Conservation (phyloP, 495 filamentous ascomycete species). For the Aspergillus hancockii region DNA sequence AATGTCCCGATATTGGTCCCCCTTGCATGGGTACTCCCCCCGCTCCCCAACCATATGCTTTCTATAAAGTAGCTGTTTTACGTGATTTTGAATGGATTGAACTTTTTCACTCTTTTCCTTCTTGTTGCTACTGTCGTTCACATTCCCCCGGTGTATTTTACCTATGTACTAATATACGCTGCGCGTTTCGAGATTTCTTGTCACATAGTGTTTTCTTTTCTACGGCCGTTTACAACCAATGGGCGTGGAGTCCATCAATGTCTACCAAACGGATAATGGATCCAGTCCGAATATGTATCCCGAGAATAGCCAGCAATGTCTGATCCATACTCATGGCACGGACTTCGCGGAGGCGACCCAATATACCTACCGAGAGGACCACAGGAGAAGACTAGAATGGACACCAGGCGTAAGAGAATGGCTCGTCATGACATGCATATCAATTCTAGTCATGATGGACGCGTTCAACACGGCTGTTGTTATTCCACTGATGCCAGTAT, state of each 20-base stretch:
- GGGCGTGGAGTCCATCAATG: constrained; percentile 17
- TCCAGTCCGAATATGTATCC: constrained; percentile 14
- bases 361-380: constrained; percentile 7
- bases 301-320: constrained; percentile 9
- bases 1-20: background rate
- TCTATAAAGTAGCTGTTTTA: background rate
- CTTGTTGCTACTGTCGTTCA: background rate
- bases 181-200: background rate
- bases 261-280: constrained; percentile 29
- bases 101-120: background rate
- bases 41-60: background rate
- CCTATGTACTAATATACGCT: background rate
- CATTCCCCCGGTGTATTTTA: background rate
- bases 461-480: constrained; percentile 39
- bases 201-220: background rate
- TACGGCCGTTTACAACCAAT: constrained; percentile 7
- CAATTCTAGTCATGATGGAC: constrained; percentile 41
- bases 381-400: constrained; percentile 23
- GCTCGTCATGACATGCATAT: constrained; percentile 36
- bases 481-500: constrained; percentile 27
- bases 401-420: constrained; percentile 31
- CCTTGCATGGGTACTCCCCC: background rate
- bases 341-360: constrained; percentile 6
- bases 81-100: background rate
- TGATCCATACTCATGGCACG: constrained; percentile 9